Evolutionary conservation across 352 stramenopile genomes (phyloP), one percentile per base, ranked within the genome.

Genomic region (Phytophthora sp.): DNA sequence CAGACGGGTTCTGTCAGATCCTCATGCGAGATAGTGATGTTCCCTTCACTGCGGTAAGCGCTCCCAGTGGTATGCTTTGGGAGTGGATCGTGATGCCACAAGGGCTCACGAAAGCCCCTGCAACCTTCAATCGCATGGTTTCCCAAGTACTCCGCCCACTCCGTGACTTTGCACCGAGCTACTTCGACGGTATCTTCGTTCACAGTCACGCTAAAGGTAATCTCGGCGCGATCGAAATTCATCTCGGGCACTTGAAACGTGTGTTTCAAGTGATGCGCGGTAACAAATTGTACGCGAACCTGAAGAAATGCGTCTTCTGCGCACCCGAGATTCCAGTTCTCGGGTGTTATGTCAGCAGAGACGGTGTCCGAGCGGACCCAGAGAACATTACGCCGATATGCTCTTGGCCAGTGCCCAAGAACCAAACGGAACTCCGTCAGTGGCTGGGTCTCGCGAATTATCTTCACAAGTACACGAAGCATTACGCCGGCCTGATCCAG

Each of bases 241-340:
- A 59, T 39, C 21, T 59, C 7, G 0, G 23, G 6, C 24, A 59
- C 27, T 15, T 39, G 15, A 8, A 18, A 9, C 24, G 52, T 16
- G 60, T 81, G 18, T 63, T 78, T 23, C 20, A 68, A 21, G n/a
- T 44, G 7, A 76, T 74, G 52, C 35, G 42, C 0, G 45, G 62
- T 7, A 63, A 65, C 45, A 69, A 79, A 38, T 39, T 77, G 0
- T 73, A 69, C 30, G 57, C 42, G n/a, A n/a, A n/a, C n/a, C n/a
- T n/a, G n/a, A n/a, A n/a, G n/a, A n/a, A n/a, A n/a, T n/a, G n/a
- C n/a, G 31, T 74, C 21, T 69, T 73, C 18, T 56, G 53, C 23
- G 57, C 61, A 9, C 35, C 30, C 0, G 53, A 73, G 39, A 77
- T 77, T 46, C 60, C 53, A 5, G 47, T 73, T 8, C 38, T 82